Conservation (phyloP, 2,329 filamentous ascomycete genomes). For the Fusarium nisikadoi region DNA sequence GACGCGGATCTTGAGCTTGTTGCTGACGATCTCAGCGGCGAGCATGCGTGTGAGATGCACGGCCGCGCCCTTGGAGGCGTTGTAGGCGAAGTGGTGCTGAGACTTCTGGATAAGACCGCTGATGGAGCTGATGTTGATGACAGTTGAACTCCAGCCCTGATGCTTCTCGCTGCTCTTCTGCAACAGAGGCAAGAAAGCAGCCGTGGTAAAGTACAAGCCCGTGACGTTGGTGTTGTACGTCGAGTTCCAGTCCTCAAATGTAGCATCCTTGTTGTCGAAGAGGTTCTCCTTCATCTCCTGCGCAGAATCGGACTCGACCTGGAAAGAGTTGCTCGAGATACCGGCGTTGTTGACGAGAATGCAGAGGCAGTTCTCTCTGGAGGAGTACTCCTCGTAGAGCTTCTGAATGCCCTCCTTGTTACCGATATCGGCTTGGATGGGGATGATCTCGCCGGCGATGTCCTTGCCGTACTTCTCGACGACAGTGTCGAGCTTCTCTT, state of each 20-base stretch:
- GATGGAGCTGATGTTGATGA: constrained; percentile 76
- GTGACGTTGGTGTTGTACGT: constrained; percentile 82
- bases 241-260: constrained; percentile 75
- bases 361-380: constrained; percentile 67
- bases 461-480: constrained; percentile 67
- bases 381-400: constrained; percentile 67
- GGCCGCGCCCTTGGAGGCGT: constrained; percentile 71
- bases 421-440: constrained; percentile 70
- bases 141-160: constrained; percentile 63
- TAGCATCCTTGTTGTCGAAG: constrained; percentile 70
- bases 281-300: constrained; percentile 69
- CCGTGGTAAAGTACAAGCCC: constrained; percentile 71
- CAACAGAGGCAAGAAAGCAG: constrained; percentile 71
- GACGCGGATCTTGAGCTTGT: constrained; percentile 72
- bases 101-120: constrained; percentile 71
- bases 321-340: constrained; percentile 65
- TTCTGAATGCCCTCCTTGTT: constrained; percentile 67
- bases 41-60: constrained; percentile 73
- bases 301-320: constrained; percentile 62
- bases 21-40: constrained; percentile 67
- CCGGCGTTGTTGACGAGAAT: constrained; percentile 77
- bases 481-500: constrained; percentile 70
- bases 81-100: constrained; percentile 75
- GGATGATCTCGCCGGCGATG: constrained; percentile 65
- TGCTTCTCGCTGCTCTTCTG: constrained; percentile 59